Base-by-base conservation (phyloP, 768 basidiomycete genomes). In the Chalciporus pseudorubinellus region DNA sequence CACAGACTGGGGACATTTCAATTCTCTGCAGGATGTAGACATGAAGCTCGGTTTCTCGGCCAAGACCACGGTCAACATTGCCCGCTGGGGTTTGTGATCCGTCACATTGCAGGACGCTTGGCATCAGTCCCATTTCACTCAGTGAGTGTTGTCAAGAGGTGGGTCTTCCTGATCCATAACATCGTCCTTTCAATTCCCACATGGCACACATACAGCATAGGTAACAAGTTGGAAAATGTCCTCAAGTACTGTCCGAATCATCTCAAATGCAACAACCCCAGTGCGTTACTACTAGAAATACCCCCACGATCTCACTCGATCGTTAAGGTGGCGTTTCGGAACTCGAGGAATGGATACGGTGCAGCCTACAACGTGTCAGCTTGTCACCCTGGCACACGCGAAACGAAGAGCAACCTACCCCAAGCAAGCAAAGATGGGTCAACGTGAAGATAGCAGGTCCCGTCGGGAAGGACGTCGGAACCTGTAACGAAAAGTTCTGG, bases 361-460 rank as follows among this genome's bases (percentile, higher is more conserved):
- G 21, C 67, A 28, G n/a, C 63, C 66, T 67, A 43, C 21, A 38
- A 44, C 19, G 10, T 8, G n/a, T 36, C n/a, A 36, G n/a, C n/a
- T 36, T 8, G 6, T 16, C 12, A 29, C 39, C 8, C 8, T 20
- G n/a, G 53, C 9, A 46, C 34, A 4, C 33, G 13, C 9, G 39
- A 38, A 9, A 12, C 34, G 20, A 14, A 11, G 19, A 34, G 19
- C 4, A 18, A 55, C 62, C 13, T 44, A 67, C 65, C 52, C 67
- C 67, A 26, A 69, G 47, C 51, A 69, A 51, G 51, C 68, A 63
- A 11, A 66, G 49, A 26, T 68, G 67, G 0, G 63, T 66, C 52
- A 68, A 48, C 8, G 65, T 65, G 42, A 69, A 65, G 34, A 68
- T 53, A 28, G 67, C 65, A 22, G 50, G 61, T 46, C 67, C 67